Conservation (phyloP, 352 stramenopile species). For the Phytophthora rubi region DNA sequence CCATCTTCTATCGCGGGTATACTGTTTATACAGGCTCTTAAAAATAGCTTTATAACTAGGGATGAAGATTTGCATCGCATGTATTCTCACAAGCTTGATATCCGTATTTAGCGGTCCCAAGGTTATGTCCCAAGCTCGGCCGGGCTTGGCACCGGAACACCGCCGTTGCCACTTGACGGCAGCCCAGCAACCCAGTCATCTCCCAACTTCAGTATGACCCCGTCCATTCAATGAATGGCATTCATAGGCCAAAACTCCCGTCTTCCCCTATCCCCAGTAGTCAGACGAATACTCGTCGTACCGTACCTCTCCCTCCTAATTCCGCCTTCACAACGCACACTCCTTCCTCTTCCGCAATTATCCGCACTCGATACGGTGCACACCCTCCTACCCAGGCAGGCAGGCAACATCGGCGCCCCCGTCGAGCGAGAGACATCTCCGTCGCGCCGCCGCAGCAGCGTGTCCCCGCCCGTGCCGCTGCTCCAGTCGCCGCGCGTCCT, state of each 20-base stretch:
- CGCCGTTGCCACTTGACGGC: too few species aligned
- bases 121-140: neutral
- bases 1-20: neutral
- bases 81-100: neutral
- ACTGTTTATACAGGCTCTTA: neutral
- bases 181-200: too few species aligned
- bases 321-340: neutral
- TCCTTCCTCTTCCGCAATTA: neutral
- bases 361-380: neutral
- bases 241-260: neutral
- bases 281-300: neutral
- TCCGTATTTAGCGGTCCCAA: neutral
- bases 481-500: conserved; percentile 24
- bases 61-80: neutral
- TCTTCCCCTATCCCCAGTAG: conserved; percentile 9
- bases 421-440: neutral
- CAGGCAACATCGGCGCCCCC: neutral
- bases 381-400: neutral
- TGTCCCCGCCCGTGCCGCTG: conserved; percentile 28
- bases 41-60: too few species aligned
- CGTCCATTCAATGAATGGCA: too few species aligned
- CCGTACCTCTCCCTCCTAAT: neutral
- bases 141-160: neutral
- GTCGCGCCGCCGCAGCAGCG: conserved; percentile 12
- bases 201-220: too few species aligned